Evolutionary conservation across 148 eudicot genomes (phyloP).

Genomic region (Persicaria tinctoria): DNA sequence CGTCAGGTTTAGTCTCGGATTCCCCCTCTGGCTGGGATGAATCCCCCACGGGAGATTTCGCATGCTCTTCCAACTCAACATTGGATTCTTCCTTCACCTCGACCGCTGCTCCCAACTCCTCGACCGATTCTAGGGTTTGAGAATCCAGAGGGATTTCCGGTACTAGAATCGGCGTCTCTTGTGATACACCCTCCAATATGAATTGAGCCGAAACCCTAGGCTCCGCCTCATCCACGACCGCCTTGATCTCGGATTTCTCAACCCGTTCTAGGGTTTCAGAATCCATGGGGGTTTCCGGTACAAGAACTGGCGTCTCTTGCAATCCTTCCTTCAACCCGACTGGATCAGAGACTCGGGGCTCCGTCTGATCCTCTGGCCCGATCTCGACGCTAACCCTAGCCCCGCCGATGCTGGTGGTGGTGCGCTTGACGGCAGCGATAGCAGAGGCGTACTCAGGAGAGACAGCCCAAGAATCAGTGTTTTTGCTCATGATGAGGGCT

Average conservation of each 20-base stretch:
- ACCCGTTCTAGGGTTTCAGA: conserved; percentile 10
- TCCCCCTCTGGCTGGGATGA: too few species aligned
- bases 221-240: not conserved
- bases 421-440: conserved; percentile 17
- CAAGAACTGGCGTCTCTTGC: not conserved
- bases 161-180: not conserved
- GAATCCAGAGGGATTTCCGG: conserved; percentile 8
- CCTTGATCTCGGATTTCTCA: not conserved
- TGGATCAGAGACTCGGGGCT: not conserved
- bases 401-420: conserved; percentile 41
- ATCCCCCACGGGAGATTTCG: too few species aligned
- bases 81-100: not conserved
- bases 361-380: conserved; percentile 3
- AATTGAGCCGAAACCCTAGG: not conserved
- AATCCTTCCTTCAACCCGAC: not conserved
- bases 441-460: not conserved
- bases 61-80: too few species aligned
- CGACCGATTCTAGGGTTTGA: conserved; percentile 8
- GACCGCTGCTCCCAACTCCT: not conserved
- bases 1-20: not conserved
- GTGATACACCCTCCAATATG: not conserved
- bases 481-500: conserved; percentile 17
- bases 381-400: conserved; percentile 26
- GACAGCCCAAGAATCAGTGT: conserved; percentile 1
- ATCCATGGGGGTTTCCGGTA: conserved; percentile 2